Evolutionary conservation across 164 flowering plant species (phyloP).

Genomic region (Magnolia sinica): DNA sequence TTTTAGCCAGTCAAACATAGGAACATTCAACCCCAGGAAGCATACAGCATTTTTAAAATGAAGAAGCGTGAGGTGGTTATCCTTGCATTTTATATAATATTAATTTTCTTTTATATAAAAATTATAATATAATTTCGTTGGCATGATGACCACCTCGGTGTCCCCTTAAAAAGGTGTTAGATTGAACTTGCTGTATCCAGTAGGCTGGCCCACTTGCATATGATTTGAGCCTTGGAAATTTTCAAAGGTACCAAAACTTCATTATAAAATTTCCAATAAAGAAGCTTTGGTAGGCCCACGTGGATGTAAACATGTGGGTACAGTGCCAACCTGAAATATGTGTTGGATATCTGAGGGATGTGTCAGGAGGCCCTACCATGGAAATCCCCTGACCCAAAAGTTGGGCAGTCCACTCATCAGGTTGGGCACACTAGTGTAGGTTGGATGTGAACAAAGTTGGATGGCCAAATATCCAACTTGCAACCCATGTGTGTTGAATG

Average conservation of each 20-base stretch:
- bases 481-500: too few relatives aligned
- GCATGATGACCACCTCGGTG: conserved; percentile 9
- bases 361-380: background rate
- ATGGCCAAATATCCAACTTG: too few relatives aligned
- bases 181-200: conserved; percentile 1
- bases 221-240: conserved; percentile 1
- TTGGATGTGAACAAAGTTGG: too few relatives aligned
- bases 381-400: background rate
- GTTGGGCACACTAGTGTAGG: too few relatives aligned
- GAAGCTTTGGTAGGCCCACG: background rate
- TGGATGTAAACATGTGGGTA: background rate
- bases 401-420: background rate
- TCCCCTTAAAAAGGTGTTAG: conserved; percentile 3
- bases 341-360: too few relatives aligned
- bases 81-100: background rate
- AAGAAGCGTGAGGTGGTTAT: conserved; percentile 4
- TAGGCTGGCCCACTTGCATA: background rate
- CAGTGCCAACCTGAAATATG: background rate
- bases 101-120: background rate
- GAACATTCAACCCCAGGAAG: background rate
- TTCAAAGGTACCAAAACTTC: background rate
- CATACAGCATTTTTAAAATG: background rate
- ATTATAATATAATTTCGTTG: background rate
- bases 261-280: background rate
- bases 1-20: background rate